A percentile compares a stretch with the other conserved stretches of the same genome.
Conservation (phyloP, 1,139 yeast genomes). For the Suhomyces chickasaworum region DNA sequence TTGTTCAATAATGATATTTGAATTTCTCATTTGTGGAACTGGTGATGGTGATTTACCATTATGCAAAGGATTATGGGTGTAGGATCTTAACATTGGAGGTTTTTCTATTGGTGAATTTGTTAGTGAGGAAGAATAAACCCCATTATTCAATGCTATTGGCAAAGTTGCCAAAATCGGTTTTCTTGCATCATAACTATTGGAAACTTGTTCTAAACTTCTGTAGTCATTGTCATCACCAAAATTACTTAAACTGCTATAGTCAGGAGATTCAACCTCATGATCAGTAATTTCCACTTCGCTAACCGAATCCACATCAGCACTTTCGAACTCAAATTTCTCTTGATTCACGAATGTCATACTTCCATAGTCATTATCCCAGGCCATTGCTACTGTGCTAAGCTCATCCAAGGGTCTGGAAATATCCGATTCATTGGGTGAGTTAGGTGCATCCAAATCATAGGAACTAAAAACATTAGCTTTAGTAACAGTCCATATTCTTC, state of each 20-base stretch:
- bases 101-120: slow-evolving; percentile 32
- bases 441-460: slow-evolving; percentile 48
- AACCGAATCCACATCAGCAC: slow-evolving; percentile 15
- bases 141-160: slow-evolving; percentile 22
- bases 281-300: slow-evolving; percentile 13
- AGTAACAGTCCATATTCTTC: slow-evolving; percentile 45
- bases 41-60: slow-evolving; percentile 22
- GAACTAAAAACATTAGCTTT: slow-evolving; percentile 55
- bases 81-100: slow-evolving; percentile 18
- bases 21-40: slow-evolving; percentile 16
- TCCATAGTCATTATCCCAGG: slow-evolving; percentile 55
- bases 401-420: slow-evolving; percentile 57
- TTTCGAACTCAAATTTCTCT: slow-evolving; percentile 45
- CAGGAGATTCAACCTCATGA: slow-evolving; percentile 5
- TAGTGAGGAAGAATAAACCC: slow-evolving; percentile 19
- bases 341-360: slow-evolving; percentile 58
- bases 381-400: slow-evolving; percentile 51
- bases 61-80: slow-evolving; percentile 19
- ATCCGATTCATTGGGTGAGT: slow-evolving; percentile 21
- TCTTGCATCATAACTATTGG: slow-evolving; percentile 11
- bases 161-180: slow-evolving; percentile 24
- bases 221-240: slow-evolving; percentile 13
- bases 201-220: slow-evolving; percentile 9
- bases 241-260: slow-evolving; percentile 9
- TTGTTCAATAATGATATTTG: slow-evolving; percentile 11